Evolutionary conservation across 2,329 filamentous ascomycete species (phyloP), one percentile per base, ranked within the genome.

Genomic region (Phaeosphaeria sp.): DNA sequence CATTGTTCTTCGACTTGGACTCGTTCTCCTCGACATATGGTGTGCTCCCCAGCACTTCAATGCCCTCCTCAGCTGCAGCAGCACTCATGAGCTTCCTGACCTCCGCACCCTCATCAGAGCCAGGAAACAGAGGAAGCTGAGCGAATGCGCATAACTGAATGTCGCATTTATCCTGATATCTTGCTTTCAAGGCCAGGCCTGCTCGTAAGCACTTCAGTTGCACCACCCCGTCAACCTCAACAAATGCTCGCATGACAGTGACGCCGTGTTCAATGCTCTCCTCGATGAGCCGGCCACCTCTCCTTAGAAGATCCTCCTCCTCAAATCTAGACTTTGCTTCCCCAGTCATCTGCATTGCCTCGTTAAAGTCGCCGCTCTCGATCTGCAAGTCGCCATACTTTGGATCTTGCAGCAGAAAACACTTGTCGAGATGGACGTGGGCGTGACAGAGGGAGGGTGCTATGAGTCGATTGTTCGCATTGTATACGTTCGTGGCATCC

Each of bases 101-200:
- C 44, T 81, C 72, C 1, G 77, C 74, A 17, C 83, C 85, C 20
- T 79, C 69, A 45, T 83, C 79, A 0, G 75, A 66, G 2, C 82
- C 81, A 1, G 86, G 87, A 70, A 89, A 89, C 5, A 91, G 78
- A 1, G 88, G 86, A 53, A 91, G 84, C 67, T 92, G 89, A 6
- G 89, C 89, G 75, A 91, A 92, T 1, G 84, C 85, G 65, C 87
- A 91, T 3, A 92, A 82, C 72, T 92, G 89, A 5, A 92, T 75
- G 6, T 84, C 77, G 59, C 89, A 85, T 7, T 79, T 74, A 20
- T 82, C 78, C 11, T 74, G 69, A 70, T 86, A 89, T 51, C 83
- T 77, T 2, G 79, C 65, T 72, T 87, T 88, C 47, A 92, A 78
- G 30, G 75, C 76, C 24, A 87, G 69, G 0, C 86, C 89, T 2